These are phyloP conservation scores for Fragaria iinumae DNA, from an alignment of 306 rosid genomes.

Conservation along the genomic window DNA sequence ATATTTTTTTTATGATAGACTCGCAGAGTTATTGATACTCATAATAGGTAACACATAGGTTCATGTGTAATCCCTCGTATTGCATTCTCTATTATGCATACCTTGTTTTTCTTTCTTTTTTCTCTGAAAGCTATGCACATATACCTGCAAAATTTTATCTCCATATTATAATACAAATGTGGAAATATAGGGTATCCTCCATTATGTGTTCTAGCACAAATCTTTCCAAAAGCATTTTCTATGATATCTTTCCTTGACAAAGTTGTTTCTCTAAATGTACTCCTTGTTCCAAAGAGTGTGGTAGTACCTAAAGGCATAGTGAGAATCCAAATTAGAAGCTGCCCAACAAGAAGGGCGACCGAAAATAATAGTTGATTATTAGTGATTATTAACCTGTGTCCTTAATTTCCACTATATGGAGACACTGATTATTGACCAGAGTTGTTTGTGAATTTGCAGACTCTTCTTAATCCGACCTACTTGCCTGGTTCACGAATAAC, in stretches of 20 bases:
- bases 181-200: not conserved
- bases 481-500: constrained; percentile 92
- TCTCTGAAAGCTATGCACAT: not conserved
- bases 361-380: not conserved
- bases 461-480: constrained; percentile 83
- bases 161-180: not conserved
- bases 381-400: not conserved
- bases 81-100: not conserved
- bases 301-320: not conserved
- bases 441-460: constrained; percentile 52
- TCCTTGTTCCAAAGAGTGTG: not conserved
- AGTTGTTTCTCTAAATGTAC: no score
- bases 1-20: not conserved
- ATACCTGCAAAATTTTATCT: not conserved
- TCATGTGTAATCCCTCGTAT: not conserved
- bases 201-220: not conserved
- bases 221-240: not conserved
- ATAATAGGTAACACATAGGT: not conserved
- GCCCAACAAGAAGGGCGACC: not conserved
- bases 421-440: constrained; percentile 8
- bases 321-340: not conserved
- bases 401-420: not conserved
- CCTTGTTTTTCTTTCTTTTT: not conserved
- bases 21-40: not conserved
- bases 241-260: no score